Conservation (phyloP, 805 yeast species). For the Candida khao-thaluensis region DNA sequence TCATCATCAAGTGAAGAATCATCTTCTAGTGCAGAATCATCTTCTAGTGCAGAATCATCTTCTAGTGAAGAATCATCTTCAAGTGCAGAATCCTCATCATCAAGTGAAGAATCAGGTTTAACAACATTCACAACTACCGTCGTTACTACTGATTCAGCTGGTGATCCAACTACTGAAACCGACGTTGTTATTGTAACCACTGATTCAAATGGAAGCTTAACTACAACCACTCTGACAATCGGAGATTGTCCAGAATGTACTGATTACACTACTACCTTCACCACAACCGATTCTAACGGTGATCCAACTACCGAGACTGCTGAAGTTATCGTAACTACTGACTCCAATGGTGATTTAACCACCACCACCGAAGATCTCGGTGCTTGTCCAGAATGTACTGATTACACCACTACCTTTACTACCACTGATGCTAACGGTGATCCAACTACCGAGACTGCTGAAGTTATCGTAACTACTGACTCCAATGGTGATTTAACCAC, state of each 20-base stretch:
- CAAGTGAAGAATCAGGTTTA: slow-evolving; percentile 1
- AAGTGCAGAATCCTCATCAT: neutral
- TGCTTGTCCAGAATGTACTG: too few species aligned
- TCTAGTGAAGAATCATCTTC: neutral
- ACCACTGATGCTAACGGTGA: slow-evolving; percentile 12
- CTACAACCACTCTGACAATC: slow-evolving; percentile 11
- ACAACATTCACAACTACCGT: slow-evolving; percentile 15
- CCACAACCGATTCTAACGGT: too few species aligned
- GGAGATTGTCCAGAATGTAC: too few species aligned
- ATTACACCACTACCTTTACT: slow-evolving; percentile 16
- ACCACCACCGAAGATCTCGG: too few species aligned
- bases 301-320: too few species aligned
- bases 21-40: neutral
- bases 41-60: neutral
- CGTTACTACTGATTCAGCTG: slow-evolving; percentile 13
- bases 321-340: slow-evolving; percentile 16
- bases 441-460: slow-evolving; percentile 15
- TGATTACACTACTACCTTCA: too few species aligned
- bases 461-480: slow-evolving; percentile 13
- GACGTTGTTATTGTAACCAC: slow-evolving; percentile 17
- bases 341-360: slow-evolving; percentile 15
- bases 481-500: too few species aligned
- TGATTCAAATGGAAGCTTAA: slow-evolving; percentile 11
- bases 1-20: neutral
- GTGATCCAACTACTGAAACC: slow-evolving; percentile 12